Percentiles rank a stretch among this genome's conserved stretches.
Conservation (phyloP, 202 grass and related monocot species). For the Brachypodium distachyon region DNA sequence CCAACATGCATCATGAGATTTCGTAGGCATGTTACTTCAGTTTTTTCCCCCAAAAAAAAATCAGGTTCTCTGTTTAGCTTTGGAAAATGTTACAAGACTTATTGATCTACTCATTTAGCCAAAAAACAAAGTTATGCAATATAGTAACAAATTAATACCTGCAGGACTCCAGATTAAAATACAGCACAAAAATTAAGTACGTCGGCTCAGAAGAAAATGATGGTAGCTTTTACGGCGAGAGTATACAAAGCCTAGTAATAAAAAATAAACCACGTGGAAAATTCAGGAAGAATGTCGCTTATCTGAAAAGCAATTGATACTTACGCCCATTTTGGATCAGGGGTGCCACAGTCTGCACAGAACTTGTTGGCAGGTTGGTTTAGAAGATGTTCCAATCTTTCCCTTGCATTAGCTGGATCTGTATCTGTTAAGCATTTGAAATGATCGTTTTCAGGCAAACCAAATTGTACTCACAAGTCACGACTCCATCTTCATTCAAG, state of each 20-base stretch:
- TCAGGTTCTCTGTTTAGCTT: neutral
- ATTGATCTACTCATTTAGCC: no score
- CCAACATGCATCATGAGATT: neutral
- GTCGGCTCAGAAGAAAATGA: neutral
- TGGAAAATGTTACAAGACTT: no score
- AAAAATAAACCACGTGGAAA: neutral
- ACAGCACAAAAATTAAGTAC: neutral
- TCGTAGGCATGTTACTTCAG: neutral
- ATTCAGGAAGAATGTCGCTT: neutral
- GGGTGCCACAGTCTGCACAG: slow-evolving; percentile 75
- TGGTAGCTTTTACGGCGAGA: neutral
- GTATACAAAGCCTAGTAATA: neutral
- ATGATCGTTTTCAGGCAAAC: neutral
- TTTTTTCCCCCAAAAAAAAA: no score
- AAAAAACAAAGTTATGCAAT: neutral
- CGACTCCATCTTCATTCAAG: neutral
- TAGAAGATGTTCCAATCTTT: slow-evolving; percentile 64
- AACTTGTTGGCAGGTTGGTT: slow-evolving; percentile 63
- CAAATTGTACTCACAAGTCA: neutral
- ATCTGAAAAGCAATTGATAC: slow-evolving; percentile 5
- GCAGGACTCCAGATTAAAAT: neutral
- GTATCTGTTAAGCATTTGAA: neutral
- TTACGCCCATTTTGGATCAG: slow-evolving; percentile 97
- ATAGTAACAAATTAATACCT: neutral
- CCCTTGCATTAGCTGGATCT: slow-evolving; percentile 25